Evolutionary conservation across 148 eudicot species (phyloP).

Genomic region (Fallopia convolvulus): DNA sequence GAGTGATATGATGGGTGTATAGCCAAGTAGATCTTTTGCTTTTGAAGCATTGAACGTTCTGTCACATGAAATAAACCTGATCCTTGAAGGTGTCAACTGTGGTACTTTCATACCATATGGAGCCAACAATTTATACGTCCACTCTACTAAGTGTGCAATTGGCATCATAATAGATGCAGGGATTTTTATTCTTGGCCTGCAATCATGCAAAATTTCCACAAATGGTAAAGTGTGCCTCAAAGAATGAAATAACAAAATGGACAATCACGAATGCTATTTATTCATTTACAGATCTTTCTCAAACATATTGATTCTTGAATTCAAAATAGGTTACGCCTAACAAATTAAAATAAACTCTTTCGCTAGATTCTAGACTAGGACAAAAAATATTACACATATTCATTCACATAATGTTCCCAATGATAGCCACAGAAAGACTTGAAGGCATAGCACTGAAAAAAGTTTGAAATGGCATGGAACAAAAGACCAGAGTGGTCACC

Average conservation of each 20-base stretch:
- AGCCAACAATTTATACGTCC: conserved; percentile 56
- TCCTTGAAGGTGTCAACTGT: conserved; percentile 88
- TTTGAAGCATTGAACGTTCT: conserved; percentile 80
- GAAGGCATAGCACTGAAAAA: background rate
- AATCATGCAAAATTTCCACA: conserved; percentile 6
- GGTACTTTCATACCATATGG: conserved; percentile 97
- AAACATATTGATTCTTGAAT: background rate
- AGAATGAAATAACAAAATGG: background rate
- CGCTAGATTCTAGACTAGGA: background rate
- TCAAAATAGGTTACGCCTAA: background rate
- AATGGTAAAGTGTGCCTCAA: background rate
- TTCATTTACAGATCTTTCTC: background rate
- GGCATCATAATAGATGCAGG: conserved; percentile 85
- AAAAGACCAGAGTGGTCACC: too few species aligned
- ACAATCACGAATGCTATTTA: background rate
- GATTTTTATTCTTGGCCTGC: conserved; percentile 92
- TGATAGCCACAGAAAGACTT: background rate
- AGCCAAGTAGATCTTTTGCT: conserved; percentile 87
- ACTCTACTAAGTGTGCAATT: conserved; percentile 73
- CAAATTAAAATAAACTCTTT: background rate
- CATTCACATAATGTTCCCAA: background rate
- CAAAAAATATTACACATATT: background rate
- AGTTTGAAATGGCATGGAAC: too few species aligned
- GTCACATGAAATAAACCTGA: conserved; percentile 69
- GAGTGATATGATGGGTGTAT: conserved; percentile 75